Percentiles rank a stretch among this genome's conserved stretches.
Evolutionary conservation across 176 grass and related monocot species (phyloP).

Genomic region (Oropetium thomaeum): DNA sequence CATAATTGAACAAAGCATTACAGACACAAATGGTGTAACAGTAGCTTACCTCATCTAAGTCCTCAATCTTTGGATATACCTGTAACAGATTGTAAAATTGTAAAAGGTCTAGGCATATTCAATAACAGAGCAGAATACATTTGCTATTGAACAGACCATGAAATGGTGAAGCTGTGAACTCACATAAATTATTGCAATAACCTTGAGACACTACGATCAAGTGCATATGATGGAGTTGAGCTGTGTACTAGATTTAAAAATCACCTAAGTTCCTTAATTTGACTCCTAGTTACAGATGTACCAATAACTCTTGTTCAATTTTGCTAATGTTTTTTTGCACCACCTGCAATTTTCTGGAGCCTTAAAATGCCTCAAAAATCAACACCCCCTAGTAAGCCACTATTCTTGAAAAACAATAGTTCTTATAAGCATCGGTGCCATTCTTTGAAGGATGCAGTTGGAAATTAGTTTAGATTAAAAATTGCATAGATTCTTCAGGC

Average conservation of each 20-base stretch:
- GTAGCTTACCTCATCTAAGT: slow-evolving; percentile 64
- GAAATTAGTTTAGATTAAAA: neutral
- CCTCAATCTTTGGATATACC: slow-evolving; percentile 92
- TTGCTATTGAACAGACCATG: neutral
- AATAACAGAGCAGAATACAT: neutral
- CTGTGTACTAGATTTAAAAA: neutral
- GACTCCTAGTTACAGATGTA: neutral
- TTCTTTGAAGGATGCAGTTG: neutral
- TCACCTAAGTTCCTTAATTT: neutral
- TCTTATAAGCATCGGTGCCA: too few relatives aligned
- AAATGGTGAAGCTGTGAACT: neutral
- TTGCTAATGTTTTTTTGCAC: neutral
- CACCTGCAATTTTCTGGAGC: too few relatives aligned
- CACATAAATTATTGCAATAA: neutral
- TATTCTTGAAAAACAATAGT: neutral
- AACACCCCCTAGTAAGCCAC: neutral
- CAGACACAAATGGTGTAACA: neutral
- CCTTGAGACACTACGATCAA: neutral
- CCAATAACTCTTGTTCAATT: neutral
- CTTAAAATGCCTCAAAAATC: neutral
- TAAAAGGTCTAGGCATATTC: neutral
- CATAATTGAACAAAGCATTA: neutral
- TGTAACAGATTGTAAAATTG: slow-evolving; percentile 35
- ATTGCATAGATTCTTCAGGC: neutral
- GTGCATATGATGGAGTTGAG: neutral